phyloP scores from a whole-genome alignment of 345 rosid genomes.

The Euphorbia lathyris region DNA sequence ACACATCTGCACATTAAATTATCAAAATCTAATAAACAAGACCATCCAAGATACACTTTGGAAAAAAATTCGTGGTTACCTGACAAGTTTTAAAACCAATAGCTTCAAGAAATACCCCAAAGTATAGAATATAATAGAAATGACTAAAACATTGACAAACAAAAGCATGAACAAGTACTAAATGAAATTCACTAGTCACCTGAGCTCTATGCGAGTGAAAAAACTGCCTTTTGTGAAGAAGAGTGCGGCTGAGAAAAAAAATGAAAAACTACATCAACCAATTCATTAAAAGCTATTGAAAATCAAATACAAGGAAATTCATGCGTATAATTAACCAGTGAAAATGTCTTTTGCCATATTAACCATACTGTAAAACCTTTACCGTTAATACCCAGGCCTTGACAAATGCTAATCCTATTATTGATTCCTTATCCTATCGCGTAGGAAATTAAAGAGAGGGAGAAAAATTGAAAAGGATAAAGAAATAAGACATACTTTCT shows the following conservation, averaged over 20 bases:
- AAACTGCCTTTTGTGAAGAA: constrained; percentile 86
- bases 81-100: not conserved
- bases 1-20: not conserved
- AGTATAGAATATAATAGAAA: not conserved
- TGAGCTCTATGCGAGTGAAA: constrained; percentile 99
- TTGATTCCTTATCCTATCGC: not conserved
- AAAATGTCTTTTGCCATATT: not conserved
- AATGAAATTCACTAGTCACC: constrained; percentile 39
- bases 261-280: constrained; percentile 15
- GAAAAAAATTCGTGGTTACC: not conserved
- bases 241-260: constrained; percentile 58
- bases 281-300: not conserved
- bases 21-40: not conserved
- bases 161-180: not conserved
- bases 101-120: not conserved
- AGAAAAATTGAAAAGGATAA: constrained; percentile 1
- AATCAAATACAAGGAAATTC: not conserved
- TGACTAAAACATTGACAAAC: not conserved
- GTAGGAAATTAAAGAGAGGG: not conserved
- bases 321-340: not conserved
- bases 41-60: not conserved
- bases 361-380: constrained; percentile 3
- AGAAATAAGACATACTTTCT: constrained; percentile 57
- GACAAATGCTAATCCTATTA: not conserved
- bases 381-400: not conserved